Conservation (phyloP, 331 rosid species). For the Ulmus americana region DNA sequence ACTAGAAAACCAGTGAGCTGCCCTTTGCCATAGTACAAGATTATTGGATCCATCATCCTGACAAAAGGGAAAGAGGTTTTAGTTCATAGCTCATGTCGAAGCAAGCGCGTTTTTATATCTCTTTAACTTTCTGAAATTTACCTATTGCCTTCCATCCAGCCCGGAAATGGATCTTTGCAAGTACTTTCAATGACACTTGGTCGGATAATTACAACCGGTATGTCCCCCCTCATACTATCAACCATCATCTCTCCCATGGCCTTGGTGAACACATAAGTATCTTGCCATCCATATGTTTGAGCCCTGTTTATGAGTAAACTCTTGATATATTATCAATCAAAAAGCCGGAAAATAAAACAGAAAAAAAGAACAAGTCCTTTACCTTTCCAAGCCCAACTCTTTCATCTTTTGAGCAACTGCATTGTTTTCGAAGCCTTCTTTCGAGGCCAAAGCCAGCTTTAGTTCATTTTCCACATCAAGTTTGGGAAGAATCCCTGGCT, state of each 20-base stretch:
- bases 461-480: slow-evolving; percentile 72
- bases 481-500: slow-evolving; percentile 33
- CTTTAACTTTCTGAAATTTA: slow-evolving; percentile 7
- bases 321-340: background rate
- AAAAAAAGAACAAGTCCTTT: slow-evolving; percentile 1
- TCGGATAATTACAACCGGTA: slow-evolving; percentile 45
- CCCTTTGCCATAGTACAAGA: slow-evolving; percentile 87
- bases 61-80: slow-evolving; percentile 16
- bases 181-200: slow-evolving; percentile 58
- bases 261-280: slow-evolving; percentile 89
- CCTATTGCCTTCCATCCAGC: slow-evolving; percentile 99
- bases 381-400: slow-evolving; percentile 80
- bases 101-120: slow-evolving; percentile 11
- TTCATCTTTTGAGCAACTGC: slow-evolving; percentile 50
- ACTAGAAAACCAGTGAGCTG: slow-evolving; percentile 81
- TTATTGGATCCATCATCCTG: slow-evolving; percentile 97
- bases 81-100: slow-evolving; percentile 17
- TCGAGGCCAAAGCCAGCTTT: slow-evolving; percentile 44
- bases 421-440: slow-evolving; percentile 37
- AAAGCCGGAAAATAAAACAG: background rate
- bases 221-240: slow-evolving; percentile 40
- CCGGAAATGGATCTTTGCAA: slow-evolving; percentile 72
- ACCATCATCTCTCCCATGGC: slow-evolving; percentile 96
- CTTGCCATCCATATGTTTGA: slow-evolving; percentile 81
- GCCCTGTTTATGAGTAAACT: slow-evolving; percentile 43